These are phyloP conservation scores for Chlamydomonas schloesseri DNA, from an alignment of 139 green algal genomes.

Conservation along the genomic window DNA sequence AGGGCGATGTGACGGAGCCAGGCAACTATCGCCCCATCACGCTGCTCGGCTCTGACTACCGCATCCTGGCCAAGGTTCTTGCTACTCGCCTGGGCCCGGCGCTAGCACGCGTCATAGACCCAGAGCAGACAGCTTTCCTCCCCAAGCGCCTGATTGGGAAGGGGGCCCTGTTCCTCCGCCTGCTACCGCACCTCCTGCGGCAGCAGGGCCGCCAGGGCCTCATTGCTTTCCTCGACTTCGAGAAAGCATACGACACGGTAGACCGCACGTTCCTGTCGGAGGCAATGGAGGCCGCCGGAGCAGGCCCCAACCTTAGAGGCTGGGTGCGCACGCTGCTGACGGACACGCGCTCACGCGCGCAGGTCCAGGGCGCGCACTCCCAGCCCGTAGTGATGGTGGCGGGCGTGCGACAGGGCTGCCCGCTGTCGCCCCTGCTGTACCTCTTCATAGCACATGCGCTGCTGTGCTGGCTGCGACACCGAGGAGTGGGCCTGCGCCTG, in stretches of 20 bases:
- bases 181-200: conserved; percentile 7
- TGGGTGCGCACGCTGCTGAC: neutral
- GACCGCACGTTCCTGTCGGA: neutral
- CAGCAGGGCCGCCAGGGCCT: neutral
- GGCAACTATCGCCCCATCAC: conserved; percentile 46
- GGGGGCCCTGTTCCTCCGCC: conserved; percentile 29
- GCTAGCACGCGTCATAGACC: conserved; percentile 11
- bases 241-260: neutral
- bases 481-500: too few relatives aligned
- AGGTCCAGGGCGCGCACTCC: neutral
- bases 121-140: conserved; percentile 57
- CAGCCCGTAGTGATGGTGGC: neutral
- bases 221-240: neutral
- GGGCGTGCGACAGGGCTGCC: too few relatives aligned
- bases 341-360: neutral
- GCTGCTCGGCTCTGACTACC: conserved; percentile 55
- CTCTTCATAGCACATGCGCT: too few relatives aligned
- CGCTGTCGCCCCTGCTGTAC: too few relatives aligned
- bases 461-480: too few relatives aligned
- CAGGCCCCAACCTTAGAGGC: neutral
- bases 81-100: conserved; percentile 10
- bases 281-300: neutral
- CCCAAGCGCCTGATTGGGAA: conserved; percentile 40
- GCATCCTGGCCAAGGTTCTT: conserved; percentile 45
- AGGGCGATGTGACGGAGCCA: neutral